Base-by-base conservation (phyloP, 768 basidiomycete genomes). In the Trametes meyenii region DNA sequence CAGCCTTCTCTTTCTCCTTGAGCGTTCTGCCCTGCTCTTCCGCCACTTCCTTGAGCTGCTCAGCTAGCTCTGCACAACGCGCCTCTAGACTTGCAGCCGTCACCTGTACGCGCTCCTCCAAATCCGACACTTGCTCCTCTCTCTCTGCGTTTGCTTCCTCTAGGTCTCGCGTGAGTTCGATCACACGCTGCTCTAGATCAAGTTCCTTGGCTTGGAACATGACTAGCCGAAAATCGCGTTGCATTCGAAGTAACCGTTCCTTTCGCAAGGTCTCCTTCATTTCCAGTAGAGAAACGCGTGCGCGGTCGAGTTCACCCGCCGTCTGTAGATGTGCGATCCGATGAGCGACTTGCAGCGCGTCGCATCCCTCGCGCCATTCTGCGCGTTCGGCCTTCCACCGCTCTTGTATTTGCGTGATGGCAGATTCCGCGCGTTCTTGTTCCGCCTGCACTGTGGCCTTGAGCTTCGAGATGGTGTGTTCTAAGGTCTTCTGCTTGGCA, bases 211-310 rank as follows among this genome's bases (percentile, higher is more conserved):
- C 78, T 71, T 87, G 85, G 67, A 89, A 91, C 73, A 84, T 79
- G n/a, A 80, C 83, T 53, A 92, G 81, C 69, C 83, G 82, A 67
- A 78, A 84, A 61, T 93, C 90, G 58, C 89, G 76, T 68, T 87
- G 85, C 39, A 88, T 64, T 46, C 82, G 73, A 52, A 82, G 78
- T 36, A 89, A 66, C 55, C 83, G 85, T 75, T 90, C 88, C 63
- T 73, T 73, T 64, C 88, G 77, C 48, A 78, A 72, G 16, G 74
- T 71, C 46, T 86, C 84, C 73, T 81, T 82, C 71, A 85, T 83
- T 51, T 79, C 81, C 40, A 87, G 71, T 8, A 81, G 73, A n/a
- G 75, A 74, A 43, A 75, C 66, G 53, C 81, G 80, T 67, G 85
- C 85, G 52, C 77, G 76, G 65, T 88, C 83, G 48, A 90, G 70